Base-by-base conservation (phyloP, 257 asterid genomes). In the Oldenlandia corymbosa region DNA sequence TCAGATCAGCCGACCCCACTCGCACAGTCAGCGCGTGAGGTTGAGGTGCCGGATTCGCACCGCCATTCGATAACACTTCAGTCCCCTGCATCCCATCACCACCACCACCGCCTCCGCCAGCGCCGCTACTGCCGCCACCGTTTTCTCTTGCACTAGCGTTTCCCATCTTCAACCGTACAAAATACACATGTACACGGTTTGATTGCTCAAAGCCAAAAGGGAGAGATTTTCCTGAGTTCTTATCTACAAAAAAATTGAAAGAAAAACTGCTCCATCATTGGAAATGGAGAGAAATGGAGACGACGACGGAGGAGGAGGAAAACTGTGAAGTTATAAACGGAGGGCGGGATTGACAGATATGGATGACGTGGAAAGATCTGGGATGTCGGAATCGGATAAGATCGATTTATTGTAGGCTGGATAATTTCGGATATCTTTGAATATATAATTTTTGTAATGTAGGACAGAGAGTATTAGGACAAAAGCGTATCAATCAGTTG, bases 91-190 rank as follows among this genome's bases (percentile, higher is more conserved):
- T 74, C 17, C 57, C 75, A 2, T 64, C 77, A 21, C 65, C 79
- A 24, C 60, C 76, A 13, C 59, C 72, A 14, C 50, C 74, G 9
- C 46, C 71, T 7, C 47, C 68, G 23, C 71, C 75, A 7, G 7
- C 45, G 32, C 2, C 62, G 23, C n/a, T n/a, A n/a, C 20, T 49
- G 54, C 50, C 76, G 47, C 52, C 30, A 41, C 75, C 73, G 24
- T 73, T 90, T 61, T 76, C 95, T 46, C 72, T 84, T n/a, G 78
- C 94, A 54, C 69, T 82, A 18, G 85, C 87, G 81, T 90, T 90
- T 8, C 97, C 97, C 97, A 90, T 90, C 18, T 31, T n/a, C n/a
- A n/a, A n/a, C n/a, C n/a, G n/a, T n/a, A n/a, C n/a, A n/a, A n/a
- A n/a, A n/a, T n/a, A n/a, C n/a, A n/a, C n/a, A n/a, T n/a, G n/a